These are phyloP conservation scores for Penicillium sp. DNA, from an alignment of 2,329 filamentous ascomycete genomes.

Conservation along the genomic window DNA sequence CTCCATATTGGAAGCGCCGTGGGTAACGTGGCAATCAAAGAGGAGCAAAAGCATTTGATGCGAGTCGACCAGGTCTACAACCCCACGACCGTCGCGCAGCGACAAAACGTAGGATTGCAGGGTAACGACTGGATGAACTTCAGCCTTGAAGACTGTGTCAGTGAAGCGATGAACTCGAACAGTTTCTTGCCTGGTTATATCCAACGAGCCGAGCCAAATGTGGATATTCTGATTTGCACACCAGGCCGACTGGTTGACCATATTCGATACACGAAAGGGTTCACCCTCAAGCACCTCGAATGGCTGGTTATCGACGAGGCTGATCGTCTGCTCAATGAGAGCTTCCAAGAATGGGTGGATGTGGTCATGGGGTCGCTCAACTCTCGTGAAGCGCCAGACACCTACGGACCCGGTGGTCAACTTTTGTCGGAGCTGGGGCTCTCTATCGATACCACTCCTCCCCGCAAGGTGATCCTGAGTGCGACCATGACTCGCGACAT, in stretches of 20 bases:
- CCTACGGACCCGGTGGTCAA: slow-evolving; percentile 46
- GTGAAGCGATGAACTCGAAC: slow-evolving; percentile 43
- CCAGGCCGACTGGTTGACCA: slow-evolving; percentile 92
- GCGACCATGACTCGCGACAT: slow-evolving; percentile 90
- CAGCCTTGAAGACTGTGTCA: slow-evolving; percentile 48
- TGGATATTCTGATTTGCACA: slow-evolving; percentile 88
- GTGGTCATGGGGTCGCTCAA: slow-evolving; percentile 64
- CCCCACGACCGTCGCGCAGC: slow-evolving; percentile 57
- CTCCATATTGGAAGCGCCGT: slow-evolving; percentile 80
- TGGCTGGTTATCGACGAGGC: slow-evolving; percentile 95
- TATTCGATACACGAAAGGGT: slow-evolving; percentile 78
- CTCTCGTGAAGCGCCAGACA: slow-evolving; percentile 53
- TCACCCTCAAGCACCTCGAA: slow-evolving; percentile 73
- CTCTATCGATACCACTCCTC: slow-evolving; percentile 43
- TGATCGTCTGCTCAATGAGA: slow-evolving; percentile 86
- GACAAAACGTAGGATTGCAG: slow-evolving; percentile 46
- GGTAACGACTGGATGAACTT: slow-evolving; percentile 52
- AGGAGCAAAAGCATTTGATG: slow-evolving; percentile 64
- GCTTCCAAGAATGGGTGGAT: slow-evolving; percentile 87
- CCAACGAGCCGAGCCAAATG: slow-evolving; percentile 66
- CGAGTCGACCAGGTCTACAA: slow-evolving; percentile 70
- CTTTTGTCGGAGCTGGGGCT: slow-evolving; percentile 40
- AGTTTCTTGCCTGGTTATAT: slow-evolving; percentile 63
- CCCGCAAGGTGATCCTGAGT: slow-evolving; percentile 83
- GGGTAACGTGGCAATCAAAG: slow-evolving; percentile 73